These are phyloP conservation scores for Truncatella angustata DNA, from an alignment of 2,329 filamentous ascomycete species.

Conservation along the genomic window DNA sequence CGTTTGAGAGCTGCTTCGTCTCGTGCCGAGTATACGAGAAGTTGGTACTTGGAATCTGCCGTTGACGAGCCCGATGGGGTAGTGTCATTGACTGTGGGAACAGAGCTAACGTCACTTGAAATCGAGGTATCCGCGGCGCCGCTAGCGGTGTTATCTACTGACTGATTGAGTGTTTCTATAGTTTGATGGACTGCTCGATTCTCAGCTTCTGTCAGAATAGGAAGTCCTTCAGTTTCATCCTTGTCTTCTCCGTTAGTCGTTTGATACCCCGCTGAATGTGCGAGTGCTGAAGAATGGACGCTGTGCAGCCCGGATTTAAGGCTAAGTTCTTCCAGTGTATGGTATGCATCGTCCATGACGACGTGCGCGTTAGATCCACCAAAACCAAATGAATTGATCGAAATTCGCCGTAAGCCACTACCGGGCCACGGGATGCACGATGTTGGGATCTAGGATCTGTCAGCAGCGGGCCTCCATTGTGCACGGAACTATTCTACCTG, in stretches of 20 bases:
- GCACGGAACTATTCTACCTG: conserved; percentile 2
- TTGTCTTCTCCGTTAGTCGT: background rate
- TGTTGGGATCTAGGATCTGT: conserved; percentile 11
- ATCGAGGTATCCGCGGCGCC: too few relatives aligned
- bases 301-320: conserved; percentile 10
- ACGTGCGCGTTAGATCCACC: conserved; percentile 21
- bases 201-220: too few relatives aligned
- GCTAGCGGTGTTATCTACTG: too few relatives aligned
- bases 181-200: too few relatives aligned
- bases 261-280: background rate
- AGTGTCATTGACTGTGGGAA: too few relatives aligned
- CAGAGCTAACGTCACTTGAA: too few relatives aligned
- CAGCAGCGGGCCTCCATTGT: background rate
- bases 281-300: background rate
- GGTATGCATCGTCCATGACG: conserved; percentile 17
- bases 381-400: conserved; percentile 23
- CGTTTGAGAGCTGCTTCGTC: conserved; percentile 27
- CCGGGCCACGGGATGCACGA: conserved; percentile 13
- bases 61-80: too few relatives aligned
- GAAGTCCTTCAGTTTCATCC: background rate
- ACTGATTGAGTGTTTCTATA: too few relatives aligned
- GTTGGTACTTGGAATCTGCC: background rate
- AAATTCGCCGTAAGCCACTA: conserved; percentile 12
- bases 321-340: conserved; percentile 10
- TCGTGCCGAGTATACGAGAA: conserved; percentile 29